phyloP scores from a whole-genome alignment of 2,329 filamentous ascomycete genomes.

The Penicillium sp. region DNA sequence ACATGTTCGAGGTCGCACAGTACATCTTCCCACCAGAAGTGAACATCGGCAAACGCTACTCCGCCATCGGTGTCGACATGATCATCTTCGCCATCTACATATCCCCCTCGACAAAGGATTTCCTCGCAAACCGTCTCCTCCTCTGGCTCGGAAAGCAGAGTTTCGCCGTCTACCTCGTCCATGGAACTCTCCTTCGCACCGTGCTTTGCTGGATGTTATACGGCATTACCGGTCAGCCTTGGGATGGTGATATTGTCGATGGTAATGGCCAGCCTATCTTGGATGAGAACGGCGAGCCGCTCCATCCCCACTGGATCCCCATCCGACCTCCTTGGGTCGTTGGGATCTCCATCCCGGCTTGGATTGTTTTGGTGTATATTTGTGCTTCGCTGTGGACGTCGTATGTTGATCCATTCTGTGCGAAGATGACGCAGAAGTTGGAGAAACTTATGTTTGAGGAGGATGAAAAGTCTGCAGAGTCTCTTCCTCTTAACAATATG shows the following conservation, averaged over 20 bases:
- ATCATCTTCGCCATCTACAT: conserved; percentile 49
- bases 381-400: conserved; percentile 49
- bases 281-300: conserved; percentile 38
- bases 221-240: conserved; percentile 46
- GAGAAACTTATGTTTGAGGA: conserved; percentile 48
- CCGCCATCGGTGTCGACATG: conserved; percentile 47
- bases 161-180: conserved; percentile 53
- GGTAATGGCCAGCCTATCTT: conserved; percentile 14
- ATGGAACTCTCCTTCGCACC: conserved; percentile 51
- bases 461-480: conserved; percentile 31
- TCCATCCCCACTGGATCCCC: conserved; percentile 42
- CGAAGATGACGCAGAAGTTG: conserved; percentile 45
- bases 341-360: conserved; percentile 43
- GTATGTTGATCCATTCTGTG: conserved; percentile 50
- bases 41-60: conserved; percentile 45
- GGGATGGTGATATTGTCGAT: conserved; percentile 25
- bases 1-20: conserved; percentile 39
- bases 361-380: conserved; percentile 46
- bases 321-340: conserved; percentile 40
- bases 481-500: conserved; percentile 22
- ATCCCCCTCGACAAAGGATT: conserved; percentile 46
- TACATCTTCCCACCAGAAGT: conserved; percentile 46
- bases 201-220: conserved; percentile 51
- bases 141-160: conserved; percentile 53
- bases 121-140: conserved; percentile 48